phyloP scores from a whole-genome alignment of 805 yeast genomes.

The Yarrowia sp. region DNA sequence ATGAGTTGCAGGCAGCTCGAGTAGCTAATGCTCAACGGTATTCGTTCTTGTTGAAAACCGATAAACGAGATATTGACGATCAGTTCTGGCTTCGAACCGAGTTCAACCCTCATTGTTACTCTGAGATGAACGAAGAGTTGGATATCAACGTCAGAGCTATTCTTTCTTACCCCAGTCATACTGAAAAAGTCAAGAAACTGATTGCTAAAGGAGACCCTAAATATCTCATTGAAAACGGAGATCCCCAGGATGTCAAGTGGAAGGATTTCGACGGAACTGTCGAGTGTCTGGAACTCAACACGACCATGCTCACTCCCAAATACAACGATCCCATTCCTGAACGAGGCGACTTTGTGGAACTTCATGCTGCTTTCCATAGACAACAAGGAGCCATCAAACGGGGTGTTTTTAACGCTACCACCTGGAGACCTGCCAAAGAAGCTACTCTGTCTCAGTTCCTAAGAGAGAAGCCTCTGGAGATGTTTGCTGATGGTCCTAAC shows the following conservation, averaged over 20 bases:
- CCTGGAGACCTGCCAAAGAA: conserved; percentile 30
- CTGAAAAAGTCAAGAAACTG: conserved; percentile 26
- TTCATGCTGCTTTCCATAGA: conserved; percentile 39
- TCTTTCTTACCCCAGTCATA: conserved; percentile 37
- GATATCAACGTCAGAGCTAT: conserved; percentile 41
- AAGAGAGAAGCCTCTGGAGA: conserved; percentile 24
- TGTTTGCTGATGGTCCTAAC: conserved; percentile 48
- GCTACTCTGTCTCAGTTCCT: conserved; percentile 30
- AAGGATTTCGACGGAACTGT: conserved; percentile 33
- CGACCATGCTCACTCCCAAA: conserved; percentile 33
- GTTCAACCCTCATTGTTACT: conserved; percentile 43
- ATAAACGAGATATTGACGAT: conserved; percentile 35
- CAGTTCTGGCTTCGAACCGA: conserved; percentile 45
- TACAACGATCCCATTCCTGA: conserved; percentile 36
- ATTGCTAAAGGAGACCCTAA: conserved; percentile 22
- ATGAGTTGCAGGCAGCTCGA: conserved; percentile 33
- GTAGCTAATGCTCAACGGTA: conserved; percentile 78
- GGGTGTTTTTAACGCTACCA: conserved; percentile 36
- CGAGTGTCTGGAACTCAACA: conserved; percentile 35
- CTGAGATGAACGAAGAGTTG: conserved; percentile 39
- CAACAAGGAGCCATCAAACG: conserved; percentile 40
- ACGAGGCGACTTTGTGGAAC: conserved; percentile 37
- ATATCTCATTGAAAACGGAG: background rate
- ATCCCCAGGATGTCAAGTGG: conserved; percentile 29
- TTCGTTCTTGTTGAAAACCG: conserved; percentile 55